Base-by-base conservation (phyloP, 768 basidiomycete species). In the Tricholoma saponaceum region DNA sequence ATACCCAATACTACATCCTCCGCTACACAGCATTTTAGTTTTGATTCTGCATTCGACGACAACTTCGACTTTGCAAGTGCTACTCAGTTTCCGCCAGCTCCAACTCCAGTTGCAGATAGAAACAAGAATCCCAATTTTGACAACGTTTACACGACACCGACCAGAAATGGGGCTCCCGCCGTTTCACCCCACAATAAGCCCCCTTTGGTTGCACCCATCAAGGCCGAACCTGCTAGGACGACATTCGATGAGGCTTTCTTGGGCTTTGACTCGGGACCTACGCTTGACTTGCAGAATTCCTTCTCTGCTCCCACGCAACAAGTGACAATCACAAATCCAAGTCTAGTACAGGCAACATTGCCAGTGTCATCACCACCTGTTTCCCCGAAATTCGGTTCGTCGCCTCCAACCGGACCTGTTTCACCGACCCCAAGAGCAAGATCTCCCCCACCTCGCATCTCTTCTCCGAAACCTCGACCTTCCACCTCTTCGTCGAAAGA, bases 401-500 rank as follows among this genome's bases (percentile, higher is more conserved):
- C 80, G 12, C 77, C 80, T 25, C 72, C 51, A 56, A 64, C 10
- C 56, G 58, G 9, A 52, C 58, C 78, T 0, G 54, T 62, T n/a
- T 79, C 82, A 0, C 79, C 83, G 2, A 74, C 76, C 25, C 73
- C 71, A 28, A 72, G 79, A 26, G 51, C 68, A 5, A 70, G 66
- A 46, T 82, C 83, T 25, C 81, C 84, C 33, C 74, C 80, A 8
- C 76, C 80, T 10, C 83, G 84, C 10, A 66, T 75, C 20, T 78
- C 67, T n/a, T 76, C 87, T 22, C 84, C 89, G 0, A 85, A 81
- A 66, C 73, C 76, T 18, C 83, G 87, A 23, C 71, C 79, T 6
- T 84, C 84, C 7, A 86, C 84, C 0, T 82, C 80, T 13, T 83
- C 84, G 0, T 80, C 83, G 6, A 85, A 84, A 59, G 84, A 85